Percentiles rank a stretch among this genome's conserved stretches.
phyloP scores from a whole-genome alignment of 441 rosid species.

The Croton laevigatus region DNA sequence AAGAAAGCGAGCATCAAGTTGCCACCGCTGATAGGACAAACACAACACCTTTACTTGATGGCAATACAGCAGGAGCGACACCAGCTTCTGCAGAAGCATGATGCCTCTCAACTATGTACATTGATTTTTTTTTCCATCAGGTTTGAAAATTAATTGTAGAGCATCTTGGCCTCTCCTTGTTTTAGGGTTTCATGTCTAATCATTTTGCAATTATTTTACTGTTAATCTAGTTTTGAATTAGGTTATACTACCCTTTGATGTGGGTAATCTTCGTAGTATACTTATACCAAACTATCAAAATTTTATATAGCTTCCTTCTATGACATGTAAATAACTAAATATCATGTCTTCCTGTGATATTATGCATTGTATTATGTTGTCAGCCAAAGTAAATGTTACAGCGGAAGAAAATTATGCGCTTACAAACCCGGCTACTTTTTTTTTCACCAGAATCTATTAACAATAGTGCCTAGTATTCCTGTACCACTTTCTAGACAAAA shows the following conservation, averaged over 20 bases:
- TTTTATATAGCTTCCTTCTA: no score
- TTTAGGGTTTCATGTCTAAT: neutral
- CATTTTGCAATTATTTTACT: neutral
- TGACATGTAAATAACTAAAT: no score
- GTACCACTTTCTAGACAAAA: neutral
- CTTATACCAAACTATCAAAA: no score
- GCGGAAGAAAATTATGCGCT: no score
- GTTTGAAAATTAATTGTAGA: neutral
- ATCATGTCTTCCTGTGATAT: no score
- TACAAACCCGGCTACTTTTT: no score
- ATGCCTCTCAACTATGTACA: neutral
- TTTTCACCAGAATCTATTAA: neutral
- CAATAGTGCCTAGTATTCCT: neutral
- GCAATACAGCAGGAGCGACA: conserved; percentile 24
- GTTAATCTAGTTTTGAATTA: neutral
- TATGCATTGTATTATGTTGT: no score
- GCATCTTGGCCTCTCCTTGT: neutral
- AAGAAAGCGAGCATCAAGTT: conserved; percentile 49
- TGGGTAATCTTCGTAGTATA: neutral
- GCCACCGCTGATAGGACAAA: conserved; percentile 36
- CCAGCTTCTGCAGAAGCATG: conserved; percentile 28
- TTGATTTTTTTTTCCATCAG: neutral
- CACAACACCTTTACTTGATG: conserved; percentile 58
- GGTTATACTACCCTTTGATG: neutral
- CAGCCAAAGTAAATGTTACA: no score